phyloP scores from a whole-genome alignment of 345 rosid genomes.

The Mangifera indica region DNA sequence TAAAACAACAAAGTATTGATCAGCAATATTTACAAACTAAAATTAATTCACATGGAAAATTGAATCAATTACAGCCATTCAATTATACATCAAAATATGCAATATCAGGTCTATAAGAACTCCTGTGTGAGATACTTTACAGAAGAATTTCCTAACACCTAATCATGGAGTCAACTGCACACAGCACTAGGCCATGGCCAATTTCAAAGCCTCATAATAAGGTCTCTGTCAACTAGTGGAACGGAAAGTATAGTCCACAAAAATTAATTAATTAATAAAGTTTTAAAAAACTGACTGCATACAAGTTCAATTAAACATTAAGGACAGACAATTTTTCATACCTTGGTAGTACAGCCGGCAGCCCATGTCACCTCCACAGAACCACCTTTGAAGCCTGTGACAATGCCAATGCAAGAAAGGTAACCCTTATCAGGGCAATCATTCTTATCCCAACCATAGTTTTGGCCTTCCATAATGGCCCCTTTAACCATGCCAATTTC shows the following conservation, averaged over 20 bases:
- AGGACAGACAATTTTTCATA: slow-evolving; percentile 27
- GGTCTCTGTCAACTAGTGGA: neutral
- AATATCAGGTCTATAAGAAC: neutral
- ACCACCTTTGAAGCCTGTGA: slow-evolving; percentile 70
- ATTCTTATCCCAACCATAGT: slow-evolving; percentile 20
- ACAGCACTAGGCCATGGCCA: neutral
- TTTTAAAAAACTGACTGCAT: too few relatives aligned
- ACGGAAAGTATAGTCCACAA: neutral
- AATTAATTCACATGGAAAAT: too few relatives aligned
- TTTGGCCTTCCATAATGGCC: slow-evolving; percentile 22
- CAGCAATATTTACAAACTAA: neutral
- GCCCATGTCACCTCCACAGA: slow-evolving; percentile 82
- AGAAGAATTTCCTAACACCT: slow-evolving; percentile 2
- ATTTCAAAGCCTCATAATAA: neutral
- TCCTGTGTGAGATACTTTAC: neutral
- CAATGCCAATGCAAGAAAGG: slow-evolving; percentile 66
- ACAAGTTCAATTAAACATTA: neutral
- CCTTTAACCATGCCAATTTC: slow-evolving; percentile 22
- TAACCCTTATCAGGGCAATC: slow-evolving; percentile 30
- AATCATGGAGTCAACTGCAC: slow-evolving; percentile 6
- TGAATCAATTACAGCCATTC: too few relatives aligned
- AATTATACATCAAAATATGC: neutral
- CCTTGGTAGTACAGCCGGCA: slow-evolving; percentile 59
- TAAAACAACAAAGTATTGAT: neutral
- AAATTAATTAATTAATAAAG: neutral